Conservation (phyloP, 768 basidiomycete genomes). For the Saitozyma podzolica region DNA sequence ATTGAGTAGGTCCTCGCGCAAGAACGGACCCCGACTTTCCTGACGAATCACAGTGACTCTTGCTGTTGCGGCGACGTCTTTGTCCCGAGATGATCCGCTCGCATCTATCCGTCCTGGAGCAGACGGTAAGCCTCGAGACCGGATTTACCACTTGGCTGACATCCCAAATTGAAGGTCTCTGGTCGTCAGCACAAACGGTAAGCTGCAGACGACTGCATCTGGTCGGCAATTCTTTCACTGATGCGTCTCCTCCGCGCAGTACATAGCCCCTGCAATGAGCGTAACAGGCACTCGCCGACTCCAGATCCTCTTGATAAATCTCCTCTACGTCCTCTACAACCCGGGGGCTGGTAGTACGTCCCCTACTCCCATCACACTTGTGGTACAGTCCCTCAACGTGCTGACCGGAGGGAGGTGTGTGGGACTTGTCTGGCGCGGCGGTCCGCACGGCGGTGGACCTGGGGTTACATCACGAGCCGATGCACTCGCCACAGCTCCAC, state of each 20-base stretch:
- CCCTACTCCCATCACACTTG: too few relatives aligned
- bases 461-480: constrained; percentile 16
- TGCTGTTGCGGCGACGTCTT: constrained; percentile 10
- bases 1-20: too few relatives aligned
- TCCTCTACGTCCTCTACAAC: constrained; percentile 22
- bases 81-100: background rate
- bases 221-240: background rate
- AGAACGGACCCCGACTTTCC: too few relatives aligned
- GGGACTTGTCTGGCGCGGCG: constrained; percentile 19
- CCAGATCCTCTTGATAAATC: constrained; percentile 14
- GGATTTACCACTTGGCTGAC: background rate
- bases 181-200: constrained; percentile 1
- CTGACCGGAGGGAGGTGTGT: constrained; percentile 8
- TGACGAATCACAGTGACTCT: constrained; percentile 6
- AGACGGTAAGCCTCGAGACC: background rate
- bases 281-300: background rate
- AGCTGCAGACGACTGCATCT: background rate
- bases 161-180: background rate
- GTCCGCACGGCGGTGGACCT: constrained; percentile 16
- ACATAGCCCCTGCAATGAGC: background rate
- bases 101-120: constrained; percentile 1
- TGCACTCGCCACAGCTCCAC: background rate
- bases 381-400: background rate
- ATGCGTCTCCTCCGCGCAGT: background rate
- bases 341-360: constrained; percentile 18